Conservation (phyloP, 345 rosid species). For the Syzygium jambos region DNA sequence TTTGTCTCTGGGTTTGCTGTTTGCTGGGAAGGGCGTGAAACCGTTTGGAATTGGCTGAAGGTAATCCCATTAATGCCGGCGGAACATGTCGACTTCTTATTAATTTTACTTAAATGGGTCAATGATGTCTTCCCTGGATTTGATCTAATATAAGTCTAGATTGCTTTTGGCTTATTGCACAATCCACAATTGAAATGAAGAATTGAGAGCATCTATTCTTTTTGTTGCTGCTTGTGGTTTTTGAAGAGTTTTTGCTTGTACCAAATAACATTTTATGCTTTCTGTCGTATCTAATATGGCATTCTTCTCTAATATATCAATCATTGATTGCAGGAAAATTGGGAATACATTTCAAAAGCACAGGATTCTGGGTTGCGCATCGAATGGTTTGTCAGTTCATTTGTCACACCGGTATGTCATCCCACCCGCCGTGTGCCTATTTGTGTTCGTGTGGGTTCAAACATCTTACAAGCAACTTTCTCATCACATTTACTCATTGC, state of each 20-base stretch:
- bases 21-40: conserved; percentile 79
- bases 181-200: neutral
- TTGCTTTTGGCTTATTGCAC: neutral
- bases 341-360: conserved; percentile 58
- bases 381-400: conserved; percentile 54
- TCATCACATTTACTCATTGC: too few relatives aligned
- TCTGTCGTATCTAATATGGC: neutral
- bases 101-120: neutral
- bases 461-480: neutral
- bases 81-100: neutral
- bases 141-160: neutral
- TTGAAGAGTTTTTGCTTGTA: neutral
- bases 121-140: neutral
- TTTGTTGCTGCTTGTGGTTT: neutral
- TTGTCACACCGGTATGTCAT: conserved; percentile 68
- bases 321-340: conserved; percentile 39
- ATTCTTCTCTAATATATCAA: neutral
- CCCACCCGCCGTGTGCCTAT: neutral
- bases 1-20: conserved; percentile 58
- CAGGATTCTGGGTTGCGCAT: conserved; percentile 70
- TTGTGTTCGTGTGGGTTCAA: neutral
- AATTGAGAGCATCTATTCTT: neutral
- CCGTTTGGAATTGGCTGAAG: conserved; percentile 88
- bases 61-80: conserved; percentile 10
- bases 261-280: neutral